Base-by-base conservation (phyloP, 495 filamentous ascomycete species). In the Haplographium delicatum region DNA sequence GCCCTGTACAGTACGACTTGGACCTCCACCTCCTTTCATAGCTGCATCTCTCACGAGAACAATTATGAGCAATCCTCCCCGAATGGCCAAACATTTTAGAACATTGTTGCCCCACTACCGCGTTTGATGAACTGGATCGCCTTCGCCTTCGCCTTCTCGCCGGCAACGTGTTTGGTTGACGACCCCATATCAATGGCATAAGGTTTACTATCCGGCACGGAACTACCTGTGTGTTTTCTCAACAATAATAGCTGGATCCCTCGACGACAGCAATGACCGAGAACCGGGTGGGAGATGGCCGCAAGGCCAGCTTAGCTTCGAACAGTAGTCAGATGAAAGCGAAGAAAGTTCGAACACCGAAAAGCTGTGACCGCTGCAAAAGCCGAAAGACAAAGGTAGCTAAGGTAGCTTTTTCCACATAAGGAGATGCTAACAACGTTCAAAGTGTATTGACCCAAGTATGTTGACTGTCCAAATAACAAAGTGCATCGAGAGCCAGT, bases 321-420 rank as follows among this genome's bases (percentile, higher is more conserved):
- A 27, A 25, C 24, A 42, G 33, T 39, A 40, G 31, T 35, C 44
- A 34, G 15, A 47, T 23, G 27, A 49, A 49, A 22, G 25, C 49
- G 13, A 47, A 41, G 34, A 51, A 57, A 22, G 38, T 37, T 10
- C 47, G 54, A 10, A 51, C 54, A 15, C 54, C 54, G 4, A 57
- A 40, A 27, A 57, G 54, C 54, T 57, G 54, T 30, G 54, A 57
- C 37, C 41, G 54, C 10, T 57, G 54, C 27, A 57, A 57, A 27
- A 57, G 47, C 37, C 45, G 54, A 35, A 57, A 57, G 43, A 57
- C 54, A 3, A 57, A 57, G 35, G 54, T 51, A 27, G 20, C 47
- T 30, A 4, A n/a, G n/a, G 15, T 41, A 16, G 5, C 44, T 25
- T 39, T 9, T 22, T 26, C 19, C 28, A 18, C n/a, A 27, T 40